These are phyloP conservation scores for Leccinum barrowsii DNA, from an alignment of 768 basidiomycete genomes.

Conservation along the genomic window DNA sequence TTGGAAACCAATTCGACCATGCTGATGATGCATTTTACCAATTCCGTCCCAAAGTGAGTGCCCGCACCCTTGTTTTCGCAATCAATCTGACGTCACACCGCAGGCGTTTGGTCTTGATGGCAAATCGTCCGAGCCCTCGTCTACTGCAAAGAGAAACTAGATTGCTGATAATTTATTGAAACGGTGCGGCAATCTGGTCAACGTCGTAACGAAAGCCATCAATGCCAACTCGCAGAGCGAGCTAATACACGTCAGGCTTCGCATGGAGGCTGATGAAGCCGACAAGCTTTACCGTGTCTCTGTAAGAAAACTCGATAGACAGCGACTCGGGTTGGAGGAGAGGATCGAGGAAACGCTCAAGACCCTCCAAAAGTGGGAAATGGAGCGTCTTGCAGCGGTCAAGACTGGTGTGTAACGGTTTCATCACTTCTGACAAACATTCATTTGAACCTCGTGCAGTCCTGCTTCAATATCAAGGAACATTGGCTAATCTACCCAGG, in stretches of 20 bases:
- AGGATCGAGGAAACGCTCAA: conserved; percentile 80
- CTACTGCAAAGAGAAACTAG: conserved; percentile 29
- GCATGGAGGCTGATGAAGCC: conserved; percentile 77
- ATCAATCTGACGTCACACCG: conserved; percentile 18
- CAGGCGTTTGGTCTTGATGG: conserved; percentile 31
- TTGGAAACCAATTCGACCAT: conserved; percentile 1
- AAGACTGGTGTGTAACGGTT: conserved; percentile 61
- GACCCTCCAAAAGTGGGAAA: conserved; percentile 79
- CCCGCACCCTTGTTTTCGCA: conserved; percentile 8
- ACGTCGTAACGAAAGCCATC: conserved; percentile 70
- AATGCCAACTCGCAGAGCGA: conserved; percentile 47
- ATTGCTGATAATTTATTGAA: conserved; percentile 59
- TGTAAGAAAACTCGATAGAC: conserved; percentile 79
- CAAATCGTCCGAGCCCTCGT: conserved; percentile 22
- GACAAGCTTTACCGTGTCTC: conserved; percentile 76
- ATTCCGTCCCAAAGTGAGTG: conserved; percentile 70
- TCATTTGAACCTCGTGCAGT: conserved; percentile 38
- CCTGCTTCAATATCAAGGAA: conserved; percentile 83
- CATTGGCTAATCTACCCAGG: conserved; percentile 67
- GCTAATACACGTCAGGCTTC: conserved; percentile 64
- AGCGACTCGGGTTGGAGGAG: conserved; percentile 83
- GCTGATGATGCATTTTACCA: conserved; percentile 22
- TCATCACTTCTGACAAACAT: neutral
- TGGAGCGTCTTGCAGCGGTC: conserved; percentile 75
- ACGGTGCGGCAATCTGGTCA: conserved; percentile 65